Evolutionary conservation across 192 early-diverging fungal species (phyloP).

Genomic region (Coemansia sp.): DNA sequence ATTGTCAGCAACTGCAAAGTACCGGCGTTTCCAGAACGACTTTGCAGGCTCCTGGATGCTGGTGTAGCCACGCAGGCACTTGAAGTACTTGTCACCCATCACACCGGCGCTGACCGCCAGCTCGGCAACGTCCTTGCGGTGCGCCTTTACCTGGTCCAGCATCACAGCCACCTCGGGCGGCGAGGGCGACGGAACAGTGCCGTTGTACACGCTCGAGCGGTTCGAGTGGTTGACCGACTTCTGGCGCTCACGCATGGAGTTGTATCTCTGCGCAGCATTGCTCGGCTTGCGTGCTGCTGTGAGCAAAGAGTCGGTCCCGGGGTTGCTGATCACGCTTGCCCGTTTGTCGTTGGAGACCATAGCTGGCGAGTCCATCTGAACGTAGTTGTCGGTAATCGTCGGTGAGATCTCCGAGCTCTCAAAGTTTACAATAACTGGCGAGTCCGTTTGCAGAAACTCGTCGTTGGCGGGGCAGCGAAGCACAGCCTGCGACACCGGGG

Average conservation of each 20-base stretch:
- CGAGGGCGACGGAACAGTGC: conserved; percentile 11
- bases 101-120: conserved; percentile 37
- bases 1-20: conserved; percentile 43
- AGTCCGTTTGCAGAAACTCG: conserved; percentile 23
- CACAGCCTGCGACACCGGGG: conserved; percentile 1
- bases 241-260: conserved; percentile 9
- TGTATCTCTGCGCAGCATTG: conserved; percentile 2
- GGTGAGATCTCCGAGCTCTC: conserved; percentile 13
- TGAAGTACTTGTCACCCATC: conserved; percentile 33
- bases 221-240: conserved; percentile 16
- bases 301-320: neutral
- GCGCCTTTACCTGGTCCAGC: conserved; percentile 29
- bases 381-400: conserved; percentile 1
- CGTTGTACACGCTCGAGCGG: conserved; percentile 23
- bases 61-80: conserved; percentile 46
- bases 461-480: conserved; percentile 3
- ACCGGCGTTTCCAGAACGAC: conserved; percentile 49
- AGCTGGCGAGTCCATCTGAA: conserved; percentile 3
- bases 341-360: conserved; percentile 2
- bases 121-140: conserved; percentile 29
- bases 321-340: conserved; percentile 2
- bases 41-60: conserved; percentile 48
- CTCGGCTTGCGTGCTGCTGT: neutral
- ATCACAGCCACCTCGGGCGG: conserved; percentile 31
- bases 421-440: conserved; percentile 25